Conservation (phyloP, 768 basidiomycete species). For the Boletus barrowsii region DNA sequence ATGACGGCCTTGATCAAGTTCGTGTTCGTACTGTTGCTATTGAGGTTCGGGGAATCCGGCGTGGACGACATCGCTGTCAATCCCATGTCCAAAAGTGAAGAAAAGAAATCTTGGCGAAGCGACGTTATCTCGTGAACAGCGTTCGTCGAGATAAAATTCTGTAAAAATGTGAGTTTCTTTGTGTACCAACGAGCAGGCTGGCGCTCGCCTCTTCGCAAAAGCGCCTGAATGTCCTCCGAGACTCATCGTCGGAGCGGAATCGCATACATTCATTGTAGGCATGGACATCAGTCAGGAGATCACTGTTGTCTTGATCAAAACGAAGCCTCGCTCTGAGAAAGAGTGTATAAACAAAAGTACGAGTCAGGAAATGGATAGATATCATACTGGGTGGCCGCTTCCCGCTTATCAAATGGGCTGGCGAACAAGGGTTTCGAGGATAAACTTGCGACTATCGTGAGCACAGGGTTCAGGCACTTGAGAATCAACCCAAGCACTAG, state of each 20-base stretch:
- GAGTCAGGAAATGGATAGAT: not conserved
- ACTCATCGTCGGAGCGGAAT: constrained; percentile 49
- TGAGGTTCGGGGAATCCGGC: constrained; percentile 51
- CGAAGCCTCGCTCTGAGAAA: constrained; percentile 60
- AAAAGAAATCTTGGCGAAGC: constrained; percentile 74
- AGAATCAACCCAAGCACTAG: constrained; percentile 82
- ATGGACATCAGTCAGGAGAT: constrained; percentile 77
- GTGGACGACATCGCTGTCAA: constrained; percentile 52
- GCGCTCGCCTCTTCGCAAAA: constrained; percentile 69
- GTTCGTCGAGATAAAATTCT: constrained; percentile 82
- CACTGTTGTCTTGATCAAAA: constrained; percentile 73
- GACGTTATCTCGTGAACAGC: constrained; percentile 76
- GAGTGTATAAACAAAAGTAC: not conserved
- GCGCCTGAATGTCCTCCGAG: constrained; percentile 40
- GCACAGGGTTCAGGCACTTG: constrained; percentile 73
- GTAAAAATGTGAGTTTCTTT: not conserved
- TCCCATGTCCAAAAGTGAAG: constrained; percentile 66
- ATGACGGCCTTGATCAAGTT: constrained; percentile 84
- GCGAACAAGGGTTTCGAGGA: constrained; percentile 88
- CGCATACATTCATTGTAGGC: constrained; percentile 67
- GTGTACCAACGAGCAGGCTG: not conserved
- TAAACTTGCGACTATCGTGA: constrained; percentile 78
- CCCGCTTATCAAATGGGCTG: constrained; percentile 77
- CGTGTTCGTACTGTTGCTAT: constrained; percentile 59
- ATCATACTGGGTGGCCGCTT: constrained; percentile 69